Percentiles rank a stretch among this genome's conserved stretches.
Evolutionary conservation across 1,139 yeast genomes (phyloP).

Genomic region (Magnusiomyces fungicola): DNA sequence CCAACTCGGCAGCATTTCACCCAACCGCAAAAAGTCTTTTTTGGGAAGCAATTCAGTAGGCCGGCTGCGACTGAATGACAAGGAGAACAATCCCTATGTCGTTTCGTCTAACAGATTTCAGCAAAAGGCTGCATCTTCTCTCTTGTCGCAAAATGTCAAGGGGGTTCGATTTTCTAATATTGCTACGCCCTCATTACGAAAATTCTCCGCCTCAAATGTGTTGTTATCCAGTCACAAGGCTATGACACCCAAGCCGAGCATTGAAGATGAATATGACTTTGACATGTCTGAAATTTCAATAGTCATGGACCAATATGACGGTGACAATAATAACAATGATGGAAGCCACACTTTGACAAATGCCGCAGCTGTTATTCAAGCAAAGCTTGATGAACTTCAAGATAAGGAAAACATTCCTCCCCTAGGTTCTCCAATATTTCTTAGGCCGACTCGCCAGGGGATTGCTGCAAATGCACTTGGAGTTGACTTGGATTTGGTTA

Average conservation of each 20-base stretch:
- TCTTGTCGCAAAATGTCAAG: background rate
- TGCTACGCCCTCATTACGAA: background rate
- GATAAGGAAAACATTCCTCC: constrained; percentile 13
- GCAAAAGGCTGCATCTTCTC: background rate
- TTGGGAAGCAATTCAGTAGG: background rate
- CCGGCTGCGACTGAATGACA: too few species aligned
- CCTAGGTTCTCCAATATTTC: background rate
- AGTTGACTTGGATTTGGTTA: background rate
- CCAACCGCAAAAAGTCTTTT: too few species aligned
- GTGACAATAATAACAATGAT: background rate
- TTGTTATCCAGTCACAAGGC: background rate
- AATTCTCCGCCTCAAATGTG: background rate
- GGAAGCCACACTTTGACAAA: background rate
- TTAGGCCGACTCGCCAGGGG: too few species aligned
- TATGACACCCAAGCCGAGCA: background rate
- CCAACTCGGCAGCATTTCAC: background rate
- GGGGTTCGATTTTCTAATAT: background rate
- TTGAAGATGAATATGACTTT: background rate
- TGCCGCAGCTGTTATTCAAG: constrained; percentile 12
- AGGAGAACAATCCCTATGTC: background rate
- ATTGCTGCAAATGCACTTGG: background rate
- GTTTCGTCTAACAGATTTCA: background rate
- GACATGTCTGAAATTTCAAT: too few species aligned
- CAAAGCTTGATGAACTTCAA: constrained; percentile 7
- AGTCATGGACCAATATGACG: too few species aligned